Percentiles rank a stretch among this genome's conserved stretches.
These are phyloP conservation scores for Populus tremula DNA, from an alignment of 345 rosid species.

Conservation along the genomic window DNA sequence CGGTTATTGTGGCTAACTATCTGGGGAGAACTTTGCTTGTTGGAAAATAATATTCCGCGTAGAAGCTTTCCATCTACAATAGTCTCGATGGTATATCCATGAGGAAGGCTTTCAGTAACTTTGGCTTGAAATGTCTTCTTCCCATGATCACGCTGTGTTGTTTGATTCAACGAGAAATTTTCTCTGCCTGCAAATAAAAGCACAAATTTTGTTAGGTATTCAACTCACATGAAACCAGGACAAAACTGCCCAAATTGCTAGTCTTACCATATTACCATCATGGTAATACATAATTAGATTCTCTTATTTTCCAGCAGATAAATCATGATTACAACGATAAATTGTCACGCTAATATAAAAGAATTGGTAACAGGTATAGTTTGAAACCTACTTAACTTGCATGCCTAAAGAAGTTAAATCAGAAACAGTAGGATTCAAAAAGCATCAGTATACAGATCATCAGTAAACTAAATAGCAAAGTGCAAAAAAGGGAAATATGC, in stretches of 20 bases:
- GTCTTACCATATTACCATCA: neutral
- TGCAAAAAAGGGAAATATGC: neutral
- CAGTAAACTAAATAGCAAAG: neutral
- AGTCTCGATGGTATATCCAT: conserved; percentile 83
- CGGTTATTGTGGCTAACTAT: conserved; percentile 33
- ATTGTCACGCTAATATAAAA: neutral
- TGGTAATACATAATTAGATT: neutral
- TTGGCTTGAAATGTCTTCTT: conserved; percentile 80
- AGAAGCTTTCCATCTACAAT: conserved; percentile 80
- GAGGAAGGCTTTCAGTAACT: conserved; percentile 65
- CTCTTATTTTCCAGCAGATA: neutral
- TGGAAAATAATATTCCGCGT: conserved; percentile 75
- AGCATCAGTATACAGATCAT: neutral
- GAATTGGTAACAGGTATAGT: neutral
- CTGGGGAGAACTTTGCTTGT: conserved; percentile 45
- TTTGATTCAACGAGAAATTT: conserved; percentile 34
- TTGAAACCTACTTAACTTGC: neutral
- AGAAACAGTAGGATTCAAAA: neutral
- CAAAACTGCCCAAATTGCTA: neutral
- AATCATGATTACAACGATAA: neutral
- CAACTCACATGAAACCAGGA: neutral
- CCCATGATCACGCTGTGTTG: conserved; percentile 45
- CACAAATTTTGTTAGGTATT: neutral
- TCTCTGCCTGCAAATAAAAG: conserved; percentile 52
- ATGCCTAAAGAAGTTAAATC: neutral